phyloP scores from a whole-genome alignment of 495 filamentous ascomycete species.

The Neurospora terricola region DNA sequence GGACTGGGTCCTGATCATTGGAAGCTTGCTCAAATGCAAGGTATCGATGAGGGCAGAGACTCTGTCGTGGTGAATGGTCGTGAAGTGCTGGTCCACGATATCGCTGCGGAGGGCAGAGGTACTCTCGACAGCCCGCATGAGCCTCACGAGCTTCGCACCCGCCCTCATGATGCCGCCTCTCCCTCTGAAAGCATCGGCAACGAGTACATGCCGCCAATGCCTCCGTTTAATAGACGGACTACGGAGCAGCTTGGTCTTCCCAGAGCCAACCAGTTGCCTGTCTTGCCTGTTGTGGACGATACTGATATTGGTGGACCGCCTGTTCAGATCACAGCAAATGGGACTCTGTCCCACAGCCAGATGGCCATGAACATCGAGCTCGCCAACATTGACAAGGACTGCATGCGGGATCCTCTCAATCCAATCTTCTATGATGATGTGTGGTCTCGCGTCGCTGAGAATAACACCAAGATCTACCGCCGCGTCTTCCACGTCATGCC shows the following conservation, averaged over 20 bases:
- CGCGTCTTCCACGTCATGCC: slow-evolving; percentile 95
- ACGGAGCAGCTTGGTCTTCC: slow-evolving; percentile 48
- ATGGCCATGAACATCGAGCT: slow-evolving; percentile 57
- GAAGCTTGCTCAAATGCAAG: slow-evolving; percentile 46
- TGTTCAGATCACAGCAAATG: slow-evolving; percentile 29
- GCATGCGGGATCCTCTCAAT: slow-evolving; percentile 69
- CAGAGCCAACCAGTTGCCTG: slow-evolving; percentile 53
- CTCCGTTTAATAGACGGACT: slow-evolving; percentile 36
- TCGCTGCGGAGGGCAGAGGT: slow-evolving; percentile 51
- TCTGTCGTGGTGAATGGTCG: slow-evolving; percentile 49
- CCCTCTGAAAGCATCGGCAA: slow-evolving; percentile 24
- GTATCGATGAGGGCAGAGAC: slow-evolving; percentile 52
- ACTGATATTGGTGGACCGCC: slow-evolving; percentile 69
- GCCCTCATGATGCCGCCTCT: slow-evolving; percentile 5
- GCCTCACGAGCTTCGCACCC: slow-evolving; percentile 16
- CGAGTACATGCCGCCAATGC: slow-evolving; percentile 40
- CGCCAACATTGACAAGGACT: slow-evolving; percentile 42
- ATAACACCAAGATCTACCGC: slow-evolving; percentile 89
- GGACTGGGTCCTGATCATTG: slow-evolving; percentile 67
- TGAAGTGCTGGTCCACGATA: slow-evolving; percentile 55
- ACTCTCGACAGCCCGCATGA: slow-evolving; percentile 40
- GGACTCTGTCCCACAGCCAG: slow-evolving; percentile 35
- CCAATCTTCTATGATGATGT: slow-evolving; percentile 76
- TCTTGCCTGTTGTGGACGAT: slow-evolving; percentile 59
- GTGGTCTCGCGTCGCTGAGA: slow-evolving; percentile 81